phyloP scores from a whole-genome alignment of 768 basidiomycete species.

The Tulasnella sp. region DNA sequence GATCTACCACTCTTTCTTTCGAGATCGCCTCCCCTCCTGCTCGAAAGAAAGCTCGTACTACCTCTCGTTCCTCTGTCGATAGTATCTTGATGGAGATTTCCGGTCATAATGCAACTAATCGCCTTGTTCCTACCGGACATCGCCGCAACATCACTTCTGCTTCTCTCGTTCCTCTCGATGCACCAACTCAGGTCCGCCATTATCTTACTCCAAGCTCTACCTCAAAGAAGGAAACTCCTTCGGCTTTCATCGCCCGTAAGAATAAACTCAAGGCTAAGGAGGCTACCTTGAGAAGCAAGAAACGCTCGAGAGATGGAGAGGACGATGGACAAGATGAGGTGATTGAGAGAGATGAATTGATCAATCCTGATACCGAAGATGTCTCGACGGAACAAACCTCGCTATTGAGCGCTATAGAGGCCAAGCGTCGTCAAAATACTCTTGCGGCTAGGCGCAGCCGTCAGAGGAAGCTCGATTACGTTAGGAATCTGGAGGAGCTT shows the following conservation, averaged over 20 bases:
- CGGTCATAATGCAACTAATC: conserved; percentile 20
- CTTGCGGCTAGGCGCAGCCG: conserved; percentile 71
- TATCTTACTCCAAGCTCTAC: conserved; percentile 62
- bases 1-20: not conserved
- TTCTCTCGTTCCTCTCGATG: conserved; percentile 52
- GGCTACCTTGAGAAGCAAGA: conserved; percentile 20
- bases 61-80: conserved; percentile 8
- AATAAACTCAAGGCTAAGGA: conserved; percentile 18
- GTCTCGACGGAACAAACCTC: not conserved
- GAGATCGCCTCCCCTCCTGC: conserved; percentile 5
- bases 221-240: conserved; percentile 66
- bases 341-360: conserved; percentile 36
- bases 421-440: conserved; percentile 74
- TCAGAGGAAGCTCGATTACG: conserved; percentile 57
- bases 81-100: not conserved
- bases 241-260: conserved; percentile 36
- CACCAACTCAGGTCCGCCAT: conserved; percentile 67
- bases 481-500: conserved; percentile 47
- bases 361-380: conserved; percentile 34
- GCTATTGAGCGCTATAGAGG: conserved; percentile 40
- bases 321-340: conserved; percentile 29
- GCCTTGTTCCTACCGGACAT: conserved; percentile 43
- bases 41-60: conserved; percentile 13
- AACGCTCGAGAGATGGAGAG: conserved; percentile 43
- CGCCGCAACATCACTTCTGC: conserved; percentile 57